Base-by-base conservation (phyloP, 2,329 filamentous ascomycete species). In the Hypoxylon sp. region DNA sequence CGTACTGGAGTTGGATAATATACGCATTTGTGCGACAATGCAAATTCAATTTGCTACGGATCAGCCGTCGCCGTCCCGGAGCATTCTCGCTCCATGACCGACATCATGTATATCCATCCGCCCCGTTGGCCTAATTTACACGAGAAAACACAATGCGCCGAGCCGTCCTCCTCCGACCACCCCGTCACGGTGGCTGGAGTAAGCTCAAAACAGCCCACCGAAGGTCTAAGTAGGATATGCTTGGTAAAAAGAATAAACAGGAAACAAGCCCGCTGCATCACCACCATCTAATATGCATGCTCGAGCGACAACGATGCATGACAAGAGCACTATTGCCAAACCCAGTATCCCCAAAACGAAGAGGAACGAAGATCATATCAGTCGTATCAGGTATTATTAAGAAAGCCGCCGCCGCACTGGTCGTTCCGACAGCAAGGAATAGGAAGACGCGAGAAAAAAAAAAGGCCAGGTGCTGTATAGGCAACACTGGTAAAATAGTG, bases 141-240 rank as follows among this genome's bases (percentile, higher is more conserved):
- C 55, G 26, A 44, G n/a, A 41, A 28, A 44, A 30, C 37, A 62
- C 28, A 57, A 69, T 69, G 68, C 68, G 67, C 65, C 68, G 68
- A 73, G 71, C 71, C 62, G 46, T 73, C 72, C 68, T 74, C 63
- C 71, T 67, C 70, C 47, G 41, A 41, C 66, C 65, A 65, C 54
- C 6, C 53, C 39, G 11, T 59, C 50, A 39, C 32, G 43, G 48
- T 65, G 65, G 69, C 32, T 64, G 55, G 61, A 70, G 71, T 71
- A 71, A 67, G 71, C 71, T 72, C 56, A 65, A 70, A 65, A 67
- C 64, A 66, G 49, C 57, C 69, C 65, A 67, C 60, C 59, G 54
- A 24, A 58, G 46, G 44, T 58, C 59, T 26, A 65, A 57, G 65
- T 68, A 71, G 64, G 53, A 47, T 61, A 71, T 69, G 68, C 71